Evolutionary conservation across 1,284 basidiomycete species (phyloP), one percentile per base, ranked within the genome.

Genomic region (Austroboletus novae-zelandiae): DNA sequence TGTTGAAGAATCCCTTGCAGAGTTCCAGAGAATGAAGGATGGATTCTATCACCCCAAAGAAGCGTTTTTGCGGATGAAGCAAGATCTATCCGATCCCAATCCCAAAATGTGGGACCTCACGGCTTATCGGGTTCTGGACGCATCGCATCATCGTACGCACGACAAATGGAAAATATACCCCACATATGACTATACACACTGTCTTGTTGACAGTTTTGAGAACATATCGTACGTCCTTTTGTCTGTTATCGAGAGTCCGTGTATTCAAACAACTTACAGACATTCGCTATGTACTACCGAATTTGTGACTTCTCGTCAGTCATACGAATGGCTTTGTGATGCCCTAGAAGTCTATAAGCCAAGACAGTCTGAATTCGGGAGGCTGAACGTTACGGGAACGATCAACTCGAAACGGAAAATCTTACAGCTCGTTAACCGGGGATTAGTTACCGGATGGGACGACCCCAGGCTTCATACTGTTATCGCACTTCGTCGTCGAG

Each of bases 21-120:
- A 98, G 66, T 98, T 99, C 64, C 83, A 91, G 71, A 84, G 81
- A 54, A 99, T 99, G 97, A 93, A 87, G 72, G 78, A 86, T 53
- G 97, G 97, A 15, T 79, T 86, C 59, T 98, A 96, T 72, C 77
- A 83, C 48, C 93, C 94, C 40, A 94, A 94, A 61, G 86, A 94
- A 70, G 94, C 91, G 17, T 92, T 90, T 57, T 73, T 99, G 46
- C 84, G 97, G 42, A 99, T 99, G 97, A 99, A 99, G 75, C 93
- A 96, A 75, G 92, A 99, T 67, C 74, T 99, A 35, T 79, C 84
- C 47, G 91, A 93, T 54, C 90, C 91, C 11, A 99, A 99, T 71
- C 96, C 97, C 23, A 94, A 96, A 73, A 98, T 99, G 96, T 99
- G 97, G 97, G 97, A 99, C 72, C 72, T 98, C 51, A 92, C 98